phyloP scores from a whole-genome alignment of 192 early-diverging fungal genomes.

The Coemansia sp. region DNA sequence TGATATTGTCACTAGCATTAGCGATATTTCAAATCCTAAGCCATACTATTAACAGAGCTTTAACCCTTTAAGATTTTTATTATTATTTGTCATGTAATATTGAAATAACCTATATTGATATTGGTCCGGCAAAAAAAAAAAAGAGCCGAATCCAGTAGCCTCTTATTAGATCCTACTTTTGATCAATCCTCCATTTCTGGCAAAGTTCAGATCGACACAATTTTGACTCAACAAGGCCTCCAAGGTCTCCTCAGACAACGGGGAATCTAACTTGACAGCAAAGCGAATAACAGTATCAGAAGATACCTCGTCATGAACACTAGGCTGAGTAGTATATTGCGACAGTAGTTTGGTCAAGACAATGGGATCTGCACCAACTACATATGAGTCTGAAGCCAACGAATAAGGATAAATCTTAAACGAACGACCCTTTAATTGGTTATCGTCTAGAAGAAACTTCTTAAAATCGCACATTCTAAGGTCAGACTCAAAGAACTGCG shows the following conservation, averaged over 20 bases:
- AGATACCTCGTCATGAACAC: not conserved
- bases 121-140: too few relatives aligned
- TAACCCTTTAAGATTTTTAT: too few relatives aligned
- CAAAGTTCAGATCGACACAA: not conserved
- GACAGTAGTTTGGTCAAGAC: not conserved
- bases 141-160: too few relatives aligned
- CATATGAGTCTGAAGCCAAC: not conserved
- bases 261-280: not conserved
- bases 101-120: too few relatives aligned
- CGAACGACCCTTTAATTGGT: not conserved
- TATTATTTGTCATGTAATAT: too few relatives aligned
- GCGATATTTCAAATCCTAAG: too few relatives aligned
- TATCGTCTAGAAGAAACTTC: not conserved
- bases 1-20: too few relatives aligned
- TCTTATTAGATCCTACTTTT: not conserved
- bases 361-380: not conserved
- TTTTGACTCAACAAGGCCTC: not conserved
- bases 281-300: not conserved
- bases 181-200: not conserved
- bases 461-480: not conserved
- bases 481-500: not conserved
- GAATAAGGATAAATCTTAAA: not conserved
- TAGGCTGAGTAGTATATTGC: not conserved
- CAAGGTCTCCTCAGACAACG: not conserved
- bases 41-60: too few relatives aligned